Evolutionary conservation across 208 protist species (phyloP).

Genomic region (Leishmania tropica): DNA sequence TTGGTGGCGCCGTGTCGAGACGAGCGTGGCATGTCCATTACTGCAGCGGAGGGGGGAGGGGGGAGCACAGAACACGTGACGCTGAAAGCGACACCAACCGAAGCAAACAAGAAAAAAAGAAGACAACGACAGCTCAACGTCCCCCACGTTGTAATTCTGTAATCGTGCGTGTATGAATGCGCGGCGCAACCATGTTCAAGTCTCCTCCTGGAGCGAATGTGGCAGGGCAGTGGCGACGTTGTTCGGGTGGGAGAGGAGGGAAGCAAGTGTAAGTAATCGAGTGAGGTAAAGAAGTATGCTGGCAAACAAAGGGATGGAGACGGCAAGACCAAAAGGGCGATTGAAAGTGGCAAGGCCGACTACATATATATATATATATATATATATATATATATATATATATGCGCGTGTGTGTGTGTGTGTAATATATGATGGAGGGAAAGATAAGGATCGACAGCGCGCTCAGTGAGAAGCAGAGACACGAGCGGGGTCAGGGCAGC

Average conservation of each 20-base stretch:
- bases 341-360: not conserved
- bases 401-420: not conserved
- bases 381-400: not conserved
- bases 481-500: not conserved
- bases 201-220: not conserved
- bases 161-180: not conserved
- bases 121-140: not conserved
- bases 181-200: not conserved
- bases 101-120: not conserved
- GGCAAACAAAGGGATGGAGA: not conserved
- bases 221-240: not conserved
- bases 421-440: not conserved
- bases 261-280: not conserved
- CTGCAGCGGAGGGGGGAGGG: not conserved
- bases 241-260: not conserved
- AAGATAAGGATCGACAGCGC: not conserved
- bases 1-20: not conserved
- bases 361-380: not conserved
- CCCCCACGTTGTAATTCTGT: not conserved
- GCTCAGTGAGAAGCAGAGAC: not conserved
- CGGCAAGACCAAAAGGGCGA: not conserved
- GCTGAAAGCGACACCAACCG: not conserved
- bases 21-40: not conserved
- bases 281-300: not conserved
- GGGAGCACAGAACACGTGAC: not conserved